phyloP scores from a whole-genome alignment of 139 green algal genomes.

The Asterochloris sp. region DNA sequence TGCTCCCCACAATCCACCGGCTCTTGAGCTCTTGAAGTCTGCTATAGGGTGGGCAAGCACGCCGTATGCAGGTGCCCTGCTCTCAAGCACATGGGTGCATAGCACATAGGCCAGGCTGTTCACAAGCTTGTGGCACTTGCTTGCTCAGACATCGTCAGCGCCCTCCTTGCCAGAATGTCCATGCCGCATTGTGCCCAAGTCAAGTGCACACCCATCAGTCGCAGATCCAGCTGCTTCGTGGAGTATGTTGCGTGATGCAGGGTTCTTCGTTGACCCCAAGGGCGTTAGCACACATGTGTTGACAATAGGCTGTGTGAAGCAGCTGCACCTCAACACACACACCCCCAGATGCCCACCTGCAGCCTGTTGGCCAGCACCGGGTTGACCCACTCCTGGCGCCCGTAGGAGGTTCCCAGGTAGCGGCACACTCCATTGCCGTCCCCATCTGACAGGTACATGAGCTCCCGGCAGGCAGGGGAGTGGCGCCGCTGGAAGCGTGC shows the following conservation, averaged over 20 bases:
- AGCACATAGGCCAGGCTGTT: too few species aligned
- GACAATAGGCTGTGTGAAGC: background rate
- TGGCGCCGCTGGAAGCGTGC: slow-evolving; percentile 34
- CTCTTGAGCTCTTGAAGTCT: too few species aligned
- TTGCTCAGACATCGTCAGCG: too few species aligned
- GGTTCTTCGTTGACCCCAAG: background rate
- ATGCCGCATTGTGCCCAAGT: background rate
- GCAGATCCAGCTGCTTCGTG: background rate
- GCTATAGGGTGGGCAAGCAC: too few species aligned
- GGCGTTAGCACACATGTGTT: background rate
- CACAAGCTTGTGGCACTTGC: too few species aligned
- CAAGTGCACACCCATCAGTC: background rate
- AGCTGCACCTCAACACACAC: background rate
- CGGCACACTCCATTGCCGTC: slow-evolving; percentile 69
- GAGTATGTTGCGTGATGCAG: background rate
- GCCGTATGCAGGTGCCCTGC: too few species aligned
- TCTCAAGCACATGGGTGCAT: too few species aligned
- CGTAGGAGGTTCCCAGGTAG: slow-evolving; percentile 41
- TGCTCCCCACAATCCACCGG: too few species aligned
- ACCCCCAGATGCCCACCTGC: slow-evolving; percentile 27
- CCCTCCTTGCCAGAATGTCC: background rate
- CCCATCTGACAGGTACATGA: slow-evolving; percentile 75
- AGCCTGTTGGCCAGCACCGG: slow-evolving; percentile 56
- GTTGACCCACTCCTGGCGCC: slow-evolving; percentile 71
- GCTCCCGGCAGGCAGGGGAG: slow-evolving; percentile 40